Conservation (phyloP, 2,329 filamentous ascomycete genomes). For the Fusarium mundagurra region DNA sequence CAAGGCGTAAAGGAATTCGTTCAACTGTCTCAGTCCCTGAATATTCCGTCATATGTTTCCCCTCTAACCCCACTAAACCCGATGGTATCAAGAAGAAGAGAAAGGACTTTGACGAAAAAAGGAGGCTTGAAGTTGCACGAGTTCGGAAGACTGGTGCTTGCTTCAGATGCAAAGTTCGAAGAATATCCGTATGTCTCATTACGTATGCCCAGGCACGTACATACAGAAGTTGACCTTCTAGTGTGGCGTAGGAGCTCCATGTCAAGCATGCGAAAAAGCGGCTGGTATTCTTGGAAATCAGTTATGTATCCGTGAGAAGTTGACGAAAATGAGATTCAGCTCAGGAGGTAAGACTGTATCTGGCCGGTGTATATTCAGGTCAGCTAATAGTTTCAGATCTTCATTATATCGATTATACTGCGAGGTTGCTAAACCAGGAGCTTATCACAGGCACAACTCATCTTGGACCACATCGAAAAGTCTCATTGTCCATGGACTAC, state of each 20-base stretch:
- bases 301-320: slow-evolving; percentile 41
- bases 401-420: slow-evolving; percentile 44
- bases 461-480: slow-evolving; percentile 40
- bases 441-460: slow-evolving; percentile 44
- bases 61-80: slow-evolving; percentile 41
- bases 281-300: slow-evolving; percentile 40
- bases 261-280: slow-evolving; percentile 38
- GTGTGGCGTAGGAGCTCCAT: slow-evolving; percentile 42
- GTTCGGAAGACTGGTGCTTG: slow-evolving; percentile 43
- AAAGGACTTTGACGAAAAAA: slow-evolving; percentile 41
- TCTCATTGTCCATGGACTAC: slow-evolving; percentile 42
- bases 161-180: slow-evolving; percentile 41
- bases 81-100: slow-evolving; percentile 42
- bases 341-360: slow-evolving; percentile 34
- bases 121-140: slow-evolving; percentile 41
- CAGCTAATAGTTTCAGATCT: slow-evolving; percentile 32
- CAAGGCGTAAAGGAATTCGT: slow-evolving; percentile 1
- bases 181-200: slow-evolving; percentile 39
- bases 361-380: background rate
- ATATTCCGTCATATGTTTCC: slow-evolving; percentile 43
- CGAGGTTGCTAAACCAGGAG: slow-evolving; percentile 40
- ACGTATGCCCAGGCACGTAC: background rate
- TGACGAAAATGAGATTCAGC: slow-evolving; percentile 44
- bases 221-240: slow-evolving; percentile 22
- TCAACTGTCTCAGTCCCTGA: slow-evolving; percentile 21